Evolutionary conservation across 257 asterid species (phyloP).

Genomic region (Petrea volubilis): DNA sequence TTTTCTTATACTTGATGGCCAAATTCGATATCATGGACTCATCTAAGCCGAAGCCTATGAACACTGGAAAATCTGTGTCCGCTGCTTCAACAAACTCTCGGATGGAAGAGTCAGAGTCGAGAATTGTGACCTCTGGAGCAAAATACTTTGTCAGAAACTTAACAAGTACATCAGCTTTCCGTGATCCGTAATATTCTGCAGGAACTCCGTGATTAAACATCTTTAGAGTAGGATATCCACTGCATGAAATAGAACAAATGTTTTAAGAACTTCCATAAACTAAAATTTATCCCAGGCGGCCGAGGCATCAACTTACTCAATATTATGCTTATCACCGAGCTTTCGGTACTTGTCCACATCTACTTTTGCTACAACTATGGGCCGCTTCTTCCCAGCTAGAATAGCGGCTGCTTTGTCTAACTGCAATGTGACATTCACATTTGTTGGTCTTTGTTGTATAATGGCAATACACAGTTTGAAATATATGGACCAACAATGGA

Average conservation of each 20-base stretch:
- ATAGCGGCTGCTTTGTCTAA: slow-evolving; percentile 82
- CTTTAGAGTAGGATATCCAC: slow-evolving; percentile 90
- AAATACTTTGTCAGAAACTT: slow-evolving; percentile 61
- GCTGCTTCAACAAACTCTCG: slow-evolving; percentile 67
- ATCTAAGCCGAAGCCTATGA: slow-evolving; percentile 82
- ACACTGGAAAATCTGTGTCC: slow-evolving; percentile 72
- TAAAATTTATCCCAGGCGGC: slow-evolving; percentile 5
- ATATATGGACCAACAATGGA: neutral
- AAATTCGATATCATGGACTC: slow-evolving; percentile 57
- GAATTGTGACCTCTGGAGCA: slow-evolving; percentile 79
- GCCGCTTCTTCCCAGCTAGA: slow-evolving; percentile 74
- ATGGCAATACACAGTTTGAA: neutral
- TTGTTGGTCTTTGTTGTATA: slow-evolving; percentile 16
- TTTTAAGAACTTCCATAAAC: neutral
- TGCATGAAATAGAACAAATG: slow-evolving; percentile 46
- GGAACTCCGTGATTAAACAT: slow-evolving; percentile 89
- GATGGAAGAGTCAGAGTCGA: slow-evolving; percentile 66
- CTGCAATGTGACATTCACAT: slow-evolving; percentile 47
- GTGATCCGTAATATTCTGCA: slow-evolving; percentile 82
- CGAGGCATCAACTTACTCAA: slow-evolving; percentile 66
- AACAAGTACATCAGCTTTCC: slow-evolving; percentile 79
- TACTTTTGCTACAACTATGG: slow-evolving; percentile 76
- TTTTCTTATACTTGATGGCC: slow-evolving; percentile 82
- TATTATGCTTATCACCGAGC: slow-evolving; percentile 63
- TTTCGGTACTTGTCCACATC: slow-evolving; percentile 81